Percentiles rank a stretch among this genome's conserved stretches.
Conservation (phyloP, 176 grass and related monocot species). For the Metroxylon sagu region DNA sequence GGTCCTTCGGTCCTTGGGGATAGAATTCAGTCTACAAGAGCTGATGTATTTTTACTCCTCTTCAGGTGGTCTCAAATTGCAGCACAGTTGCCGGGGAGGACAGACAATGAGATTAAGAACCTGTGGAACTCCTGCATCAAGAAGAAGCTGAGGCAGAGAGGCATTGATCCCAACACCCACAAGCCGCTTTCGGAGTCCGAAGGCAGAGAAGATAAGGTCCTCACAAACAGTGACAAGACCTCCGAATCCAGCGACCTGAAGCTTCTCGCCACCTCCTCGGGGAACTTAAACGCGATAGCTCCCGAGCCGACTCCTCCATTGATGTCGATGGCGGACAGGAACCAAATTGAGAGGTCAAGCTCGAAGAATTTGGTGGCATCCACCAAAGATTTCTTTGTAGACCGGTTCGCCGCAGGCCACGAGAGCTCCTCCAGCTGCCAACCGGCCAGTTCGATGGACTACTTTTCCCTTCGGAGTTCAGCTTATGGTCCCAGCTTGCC, state of each 20-base stretch:
- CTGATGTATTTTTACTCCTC: not conserved
- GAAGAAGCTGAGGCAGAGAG: slow-evolving; percentile 16
- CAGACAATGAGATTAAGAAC: slow-evolving; percentile 20
- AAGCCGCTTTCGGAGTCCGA: not conserved
- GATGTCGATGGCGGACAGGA: not conserved
- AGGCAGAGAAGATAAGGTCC: not conserved
- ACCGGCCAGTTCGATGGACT: not conserved
- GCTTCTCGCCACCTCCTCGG: not conserved
- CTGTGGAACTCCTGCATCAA: slow-evolving; percentile 18
- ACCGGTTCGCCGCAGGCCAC: not conserved
- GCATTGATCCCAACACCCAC: slow-evolving; percentile 15
- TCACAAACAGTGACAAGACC: not conserved
- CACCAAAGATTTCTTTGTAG: not conserved
- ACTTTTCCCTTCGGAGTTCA: not conserved
- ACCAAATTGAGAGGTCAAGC: not conserved
- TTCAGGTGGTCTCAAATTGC: slow-evolving; percentile 17
- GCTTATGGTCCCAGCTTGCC: not conserved
- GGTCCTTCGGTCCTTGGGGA: no score
- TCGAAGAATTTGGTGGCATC: not conserved
- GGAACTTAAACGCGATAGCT: not conserved
- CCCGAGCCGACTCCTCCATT: not conserved
- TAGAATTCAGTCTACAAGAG: no score
- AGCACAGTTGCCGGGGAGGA: slow-evolving; percentile 9
- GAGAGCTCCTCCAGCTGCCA: not conserved
- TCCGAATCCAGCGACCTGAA: not conserved